Conservation (phyloP, 2,329 filamentous ascomycete genomes). For the Basipetospora chlamydospora region DNA sequence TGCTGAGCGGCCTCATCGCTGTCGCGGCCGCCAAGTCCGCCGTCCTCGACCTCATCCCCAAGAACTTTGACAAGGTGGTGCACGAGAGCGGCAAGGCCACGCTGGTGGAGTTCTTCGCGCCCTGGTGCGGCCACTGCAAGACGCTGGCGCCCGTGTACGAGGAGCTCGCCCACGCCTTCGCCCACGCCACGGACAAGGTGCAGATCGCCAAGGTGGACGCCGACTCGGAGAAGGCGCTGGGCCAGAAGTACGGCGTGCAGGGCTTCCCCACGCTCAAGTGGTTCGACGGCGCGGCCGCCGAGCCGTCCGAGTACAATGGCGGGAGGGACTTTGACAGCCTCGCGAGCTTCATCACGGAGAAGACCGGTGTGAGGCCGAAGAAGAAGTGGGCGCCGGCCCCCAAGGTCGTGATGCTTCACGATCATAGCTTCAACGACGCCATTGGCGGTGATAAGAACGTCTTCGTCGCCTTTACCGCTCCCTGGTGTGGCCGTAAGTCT, state of each 20-base stretch:
- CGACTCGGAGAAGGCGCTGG: constrained; percentile 71
- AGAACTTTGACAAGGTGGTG: constrained; percentile 84
- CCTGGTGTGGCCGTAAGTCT: constrained; percentile 92
- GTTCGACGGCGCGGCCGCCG: constrained; percentile 89
- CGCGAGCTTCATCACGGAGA: constrained; percentile 65
- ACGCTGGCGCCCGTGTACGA: constrained; percentile 89
- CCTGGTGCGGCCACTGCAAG: constrained; percentile 99
- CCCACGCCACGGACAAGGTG: constrained; percentile 56
- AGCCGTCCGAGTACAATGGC: constrained; percentile 71
- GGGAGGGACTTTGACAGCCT: constrained; percentile 81
- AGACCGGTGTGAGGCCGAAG: constrained; percentile 74
- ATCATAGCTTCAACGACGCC: constrained; percentile 59
- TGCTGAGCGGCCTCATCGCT: constrained; percentile 39
- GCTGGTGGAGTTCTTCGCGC: constrained; percentile 94
- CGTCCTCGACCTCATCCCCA: constrained; percentile 76
- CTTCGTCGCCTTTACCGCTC: constrained; percentile 90
- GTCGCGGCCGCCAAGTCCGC: constrained; percentile 57
- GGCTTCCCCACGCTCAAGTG: constrained; percentile 96
- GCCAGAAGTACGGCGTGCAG: constrained; percentile 74
- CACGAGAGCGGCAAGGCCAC: constrained; percentile 88
- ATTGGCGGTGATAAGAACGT: constrained; percentile 81
- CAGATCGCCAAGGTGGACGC: constrained; percentile 94
- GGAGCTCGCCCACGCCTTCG: constrained; percentile 65
- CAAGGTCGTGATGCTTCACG: constrained; percentile 65
- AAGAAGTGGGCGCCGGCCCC: constrained; percentile 60